Base-by-base conservation (phyloP, 1,284 basidiomycete genomes). In the Phylloboletellus chloephorus region DNA sequence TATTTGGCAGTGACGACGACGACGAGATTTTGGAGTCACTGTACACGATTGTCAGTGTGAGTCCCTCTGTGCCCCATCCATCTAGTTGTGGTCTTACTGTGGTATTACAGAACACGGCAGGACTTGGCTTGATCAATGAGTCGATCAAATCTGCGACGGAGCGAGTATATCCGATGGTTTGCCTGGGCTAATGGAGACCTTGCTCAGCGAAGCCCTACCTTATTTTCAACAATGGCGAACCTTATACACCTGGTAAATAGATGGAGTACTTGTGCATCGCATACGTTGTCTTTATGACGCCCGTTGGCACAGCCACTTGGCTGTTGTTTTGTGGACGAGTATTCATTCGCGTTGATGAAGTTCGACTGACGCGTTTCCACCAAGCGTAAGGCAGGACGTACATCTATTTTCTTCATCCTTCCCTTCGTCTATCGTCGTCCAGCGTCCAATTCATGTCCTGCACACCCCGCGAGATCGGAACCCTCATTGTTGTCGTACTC, bases 401-500 rank as follows among this genome's bases (percentile, higher is more conserved):
- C 43, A 16, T 25, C 44, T 8, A 33, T 19, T 44, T 38, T 37
- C 44, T 29, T 37, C 28, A 35, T 31, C 31, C 19, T 25, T 32
- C 15, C 20, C 30, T 39, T 37, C 44, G 9, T 41, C 31, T 33
- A 23, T 22, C 38, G 19, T 46, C 35, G n/a, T 34, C 30, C 30
- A 36, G 41, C 31, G 20, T 37, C 24, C 13, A 36, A 49, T 49
- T 33, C 54, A 81, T 81, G 79, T 67, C 75, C 46, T 63, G 70
- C 46, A 69, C 72, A 43, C 73, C 79, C 41, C 79, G 74, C 54
- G 82, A 88, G 65, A 84, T 96, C 45, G 95, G 95, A 43, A 98
- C 95, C 22, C 81, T 98, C 62, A 84, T 97, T 54, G 89, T 89
- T 42, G 93, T 98, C 52, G 82, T 98, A 41, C 78, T 95, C 55